Percentiles rank a stretch among this genome's conserved stretches.
phyloP scores from a whole-genome alignment of 805 yeast genomes.

The Candida coleopterorum region DNA sequence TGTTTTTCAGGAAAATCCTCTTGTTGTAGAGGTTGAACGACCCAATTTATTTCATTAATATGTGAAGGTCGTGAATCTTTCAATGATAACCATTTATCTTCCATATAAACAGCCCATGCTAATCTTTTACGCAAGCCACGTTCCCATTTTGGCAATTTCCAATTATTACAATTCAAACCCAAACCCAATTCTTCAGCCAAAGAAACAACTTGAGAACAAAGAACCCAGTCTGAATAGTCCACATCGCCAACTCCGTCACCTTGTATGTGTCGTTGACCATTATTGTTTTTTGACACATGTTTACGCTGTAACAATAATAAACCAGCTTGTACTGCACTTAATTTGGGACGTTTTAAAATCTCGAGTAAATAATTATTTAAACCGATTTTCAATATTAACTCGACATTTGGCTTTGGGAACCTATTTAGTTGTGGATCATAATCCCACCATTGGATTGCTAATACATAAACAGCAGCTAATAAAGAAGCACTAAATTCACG shows the following conservation, averaged over 20 bases:
- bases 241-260: conserved; percentile 16
- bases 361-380: conserved; percentile 70
- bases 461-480: conserved; percentile 81
- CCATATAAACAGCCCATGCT: conserved; percentile 94
- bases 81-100: conserved; percentile 86
- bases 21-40: conserved; percentile 60
- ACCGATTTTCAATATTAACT: conserved; percentile 40
- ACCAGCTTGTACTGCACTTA: conserved; percentile 91
- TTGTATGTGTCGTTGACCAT: conserved; percentile 11
- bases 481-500: conserved; percentile 89
- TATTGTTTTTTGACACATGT: conserved; percentile 21
- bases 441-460: conserved; percentile 95
- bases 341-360: conserved; percentile 78
- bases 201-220: conserved; percentile 83
- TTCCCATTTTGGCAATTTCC: conserved; percentile 97
- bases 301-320: conserved; percentile 67
- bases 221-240: conserved; percentile 71
- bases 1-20: conserved; percentile 79
- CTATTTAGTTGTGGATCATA: conserved; percentile 73
- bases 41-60: conserved; percentile 71
- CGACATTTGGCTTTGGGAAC: conserved; percentile 73
- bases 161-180: conserved; percentile 82
- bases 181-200: conserved; percentile 87
- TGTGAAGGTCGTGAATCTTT: conserved; percentile 85
- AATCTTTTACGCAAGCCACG: conserved; percentile 79